Evolutionary conservation across 305 asterid genomes (phyloP), one percentile per base, ranked within the genome.

Genomic region (Fraxinus sp.): DNA sequence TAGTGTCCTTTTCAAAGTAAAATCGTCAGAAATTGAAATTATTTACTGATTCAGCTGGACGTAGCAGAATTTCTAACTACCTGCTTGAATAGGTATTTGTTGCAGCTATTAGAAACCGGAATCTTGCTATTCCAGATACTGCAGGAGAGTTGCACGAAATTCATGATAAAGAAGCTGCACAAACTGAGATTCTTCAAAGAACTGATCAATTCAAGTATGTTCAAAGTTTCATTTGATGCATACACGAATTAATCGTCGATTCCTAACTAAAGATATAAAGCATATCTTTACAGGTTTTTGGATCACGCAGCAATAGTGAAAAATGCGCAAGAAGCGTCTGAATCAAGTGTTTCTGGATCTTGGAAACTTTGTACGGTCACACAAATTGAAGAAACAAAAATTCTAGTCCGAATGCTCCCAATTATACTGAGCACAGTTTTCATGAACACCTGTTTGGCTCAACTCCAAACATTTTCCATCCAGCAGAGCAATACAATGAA

Each of bases 391-490:
- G 95, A 93, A 83, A 91, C 94, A 22, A 93, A 93, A 81, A 90
- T 90, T 84, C 79, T 93, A 0, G 37, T 91, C 33, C 91, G 92
- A 11, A 90, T 93, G 96, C 86, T 93, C 9, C 97, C 95, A 26
- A 86, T 93, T 77, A 88, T 93, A 59, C 36, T 90, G 62, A 93
- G 92, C 86, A 92, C 93, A 0, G 81, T 92, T 49, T 91, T 93
- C 90, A 90, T 92, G 96, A 92, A 93, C 89, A 93, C 94, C 3
- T 91, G 96, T 81, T 80, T 93, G 79, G 96, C 97, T 78, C 97
- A 93, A 81, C 96, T 93, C 77, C 96, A 90, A 49, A 93, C 96
- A 14, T 92, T 93, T 77, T 82, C 93, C 62, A 84, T 92, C 86
- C 93, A 93, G 81, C 97, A 93, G 83, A 89, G 93, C 88, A 87